Conservation (phyloP, 2,329 filamentous ascomycete genomes). For the Pestalotiopsis sp. region DNA sequence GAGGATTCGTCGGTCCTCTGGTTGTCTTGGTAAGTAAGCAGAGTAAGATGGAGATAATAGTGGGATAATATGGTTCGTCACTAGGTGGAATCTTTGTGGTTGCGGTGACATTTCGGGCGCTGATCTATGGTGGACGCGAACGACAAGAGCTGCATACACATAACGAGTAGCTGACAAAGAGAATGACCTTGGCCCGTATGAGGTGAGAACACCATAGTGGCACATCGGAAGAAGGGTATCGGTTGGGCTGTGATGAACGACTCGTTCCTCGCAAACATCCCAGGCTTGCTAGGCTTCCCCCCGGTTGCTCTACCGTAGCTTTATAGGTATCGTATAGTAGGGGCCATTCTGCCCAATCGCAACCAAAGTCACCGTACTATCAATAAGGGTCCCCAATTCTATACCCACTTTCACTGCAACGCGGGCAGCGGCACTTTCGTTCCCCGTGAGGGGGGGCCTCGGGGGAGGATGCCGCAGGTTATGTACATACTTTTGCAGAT, state of each 20-base stretch:
- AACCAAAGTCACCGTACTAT: background rate
- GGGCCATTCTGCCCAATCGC: background rate
- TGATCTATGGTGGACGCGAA: background rate
- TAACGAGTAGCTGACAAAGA: too few species aligned
- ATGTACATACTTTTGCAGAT: background rate
- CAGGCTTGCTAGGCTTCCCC: background rate
- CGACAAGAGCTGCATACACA: too few species aligned
- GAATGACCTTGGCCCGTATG: too few species aligned
- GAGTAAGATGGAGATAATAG: background rate
- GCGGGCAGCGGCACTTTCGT: background rate
- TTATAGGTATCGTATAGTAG: background rate
- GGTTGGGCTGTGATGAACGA: background rate
- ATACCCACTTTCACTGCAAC: background rate
- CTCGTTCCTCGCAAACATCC: background rate
- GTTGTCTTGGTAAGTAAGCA: background rate
- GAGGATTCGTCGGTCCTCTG: background rate
- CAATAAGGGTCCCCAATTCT: background rate
- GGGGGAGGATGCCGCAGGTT: background rate
- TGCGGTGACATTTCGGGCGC: background rate
- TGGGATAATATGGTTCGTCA: background rate
- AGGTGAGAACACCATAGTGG: too few species aligned
- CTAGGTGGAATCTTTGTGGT: background rate
- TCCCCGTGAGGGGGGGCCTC: background rate
- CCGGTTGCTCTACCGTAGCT: background rate
- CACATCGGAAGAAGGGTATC: too few species aligned